Base-by-base conservation (phyloP, 2,329 filamentous ascomycete species). In the Echinosphaeria canescens region DNA sequence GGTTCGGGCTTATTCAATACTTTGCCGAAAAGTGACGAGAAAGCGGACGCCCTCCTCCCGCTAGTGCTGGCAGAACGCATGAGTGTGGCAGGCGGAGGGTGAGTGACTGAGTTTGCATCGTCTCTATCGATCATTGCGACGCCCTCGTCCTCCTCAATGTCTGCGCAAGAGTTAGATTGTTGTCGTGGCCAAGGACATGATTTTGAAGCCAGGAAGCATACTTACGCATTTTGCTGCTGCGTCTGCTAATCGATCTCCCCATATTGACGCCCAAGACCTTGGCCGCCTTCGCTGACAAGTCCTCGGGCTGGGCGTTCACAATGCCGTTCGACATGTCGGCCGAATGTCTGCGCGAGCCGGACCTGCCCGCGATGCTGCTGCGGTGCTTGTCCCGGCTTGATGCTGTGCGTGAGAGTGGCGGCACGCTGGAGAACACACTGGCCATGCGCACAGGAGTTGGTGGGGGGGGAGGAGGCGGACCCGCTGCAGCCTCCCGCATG, bases 241-340 rank as follows among this genome's bases (percentile, higher is more conserved):
- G 51, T 33, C 46, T 52, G 33, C 46, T 48, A 23, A 40, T 42
- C 10, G 48, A 44, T 28, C 48, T 50, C 22, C 16, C 6, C 15
- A 16, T 20, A 13, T 22, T 9, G 14, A 63, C 36, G 53, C 82
- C 67, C 3, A 88, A 67, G 27, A 85, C 49, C 47, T 72, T 82
- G 17, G 79, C 78, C 15, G 79, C 80, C 47, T 90, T 91, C 24
- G 68, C 61, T 6, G 72, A 62, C 41, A 80, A 61, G 27, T 66
- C 62, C 16, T 82, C 79, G 3, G 74, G 68, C 7, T 78, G 75
- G 4, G 79, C 76, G 13, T 76, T 79, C 24, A 65, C 58, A 32
- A 84, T 53, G 6, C 69, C 75, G 33, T 57, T 56, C 15, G 54
- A 55, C 33, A 70, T 62, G 28, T 80, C 75, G 11, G 75, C 48